These are phyloP conservation scores for Hyaloscypha hepaticicola DNA, from an alignment of 495 filamentous ascomycete genomes.

Conservation along the genomic window DNA sequence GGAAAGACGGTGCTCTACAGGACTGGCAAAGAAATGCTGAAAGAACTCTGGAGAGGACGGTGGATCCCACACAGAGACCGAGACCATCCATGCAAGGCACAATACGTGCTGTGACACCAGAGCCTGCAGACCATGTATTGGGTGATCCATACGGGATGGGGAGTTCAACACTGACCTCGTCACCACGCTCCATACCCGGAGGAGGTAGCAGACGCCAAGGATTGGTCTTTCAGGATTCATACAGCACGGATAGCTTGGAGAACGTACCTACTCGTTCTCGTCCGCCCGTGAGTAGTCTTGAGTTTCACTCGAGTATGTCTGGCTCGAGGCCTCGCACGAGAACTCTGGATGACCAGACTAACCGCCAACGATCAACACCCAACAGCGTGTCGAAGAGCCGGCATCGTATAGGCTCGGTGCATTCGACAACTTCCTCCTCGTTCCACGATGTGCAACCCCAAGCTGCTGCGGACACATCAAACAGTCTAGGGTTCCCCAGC, in stretches of 20 bases:
- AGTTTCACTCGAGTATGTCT: no score
- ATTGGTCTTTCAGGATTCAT: conserved; percentile 51
- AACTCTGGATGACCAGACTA: conserved; percentile 49
- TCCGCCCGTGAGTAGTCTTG: conserved; percentile 30
- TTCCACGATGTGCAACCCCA: conserved; percentile 41
- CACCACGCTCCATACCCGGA: conserved; percentile 38
- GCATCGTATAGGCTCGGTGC: conserved; percentile 54
- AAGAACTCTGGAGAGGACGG: conserved; percentile 31
- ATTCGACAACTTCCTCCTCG: conserved; percentile 36
- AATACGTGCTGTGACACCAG: conserved; percentile 55
- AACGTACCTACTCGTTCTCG: neutral
- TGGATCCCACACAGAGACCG: conserved; percentile 28
- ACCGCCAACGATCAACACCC: conserved; percentile 35
- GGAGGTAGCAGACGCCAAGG: conserved; percentile 45
- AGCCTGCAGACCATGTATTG: conserved; percentile 38
- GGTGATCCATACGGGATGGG: conserved; percentile 27
- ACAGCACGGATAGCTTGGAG: conserved; percentile 27
- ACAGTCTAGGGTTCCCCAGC: conserved; percentile 38
- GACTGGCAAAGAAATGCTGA: conserved; percentile 39
- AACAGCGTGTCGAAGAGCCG: conserved; percentile 40
- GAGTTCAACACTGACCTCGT: conserved; percentile 35
- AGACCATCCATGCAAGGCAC: conserved; percentile 35
- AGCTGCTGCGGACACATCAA: conserved; percentile 36
- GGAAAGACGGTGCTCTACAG: conserved; percentile 33
- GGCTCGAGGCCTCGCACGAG: conserved; percentile 49